Percentiles rank a stretch among this genome's conserved stretches.
phyloP scores from a whole-genome alignment of 805 yeast genomes.

The Millerozyma acaciae region DNA sequence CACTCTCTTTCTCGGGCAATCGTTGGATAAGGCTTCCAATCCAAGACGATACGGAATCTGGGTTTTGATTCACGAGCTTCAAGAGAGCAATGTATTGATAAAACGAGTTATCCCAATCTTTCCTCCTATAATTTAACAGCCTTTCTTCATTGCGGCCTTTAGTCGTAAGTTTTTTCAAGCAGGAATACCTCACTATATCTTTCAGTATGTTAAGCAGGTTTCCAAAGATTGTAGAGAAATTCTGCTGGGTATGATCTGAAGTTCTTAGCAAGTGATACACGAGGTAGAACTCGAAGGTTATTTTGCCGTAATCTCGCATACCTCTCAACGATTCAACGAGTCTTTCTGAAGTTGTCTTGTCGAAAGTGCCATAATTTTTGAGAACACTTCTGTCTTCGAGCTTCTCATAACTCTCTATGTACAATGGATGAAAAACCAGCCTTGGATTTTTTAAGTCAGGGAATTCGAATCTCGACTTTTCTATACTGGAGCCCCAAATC shows the following conservation, averaged over 20 bases:
- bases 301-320: conserved; percentile 6
- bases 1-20: too few relatives aligned
- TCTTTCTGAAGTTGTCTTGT: not conserved
- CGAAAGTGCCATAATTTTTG: not conserved
- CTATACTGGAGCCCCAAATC: conserved; percentile 1
- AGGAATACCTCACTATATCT: conserved; percentile 4
- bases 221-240: too few relatives aligned
- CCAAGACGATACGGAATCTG: too few relatives aligned
- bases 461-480: conserved; percentile 2
- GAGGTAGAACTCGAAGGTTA: conserved; percentile 7
- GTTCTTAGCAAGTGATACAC: not conserved
- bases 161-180: too few relatives aligned
- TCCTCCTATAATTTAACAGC: too few relatives aligned
- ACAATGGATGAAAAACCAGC: conserved; percentile 1
- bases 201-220: conserved; percentile 1
- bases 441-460: conserved; percentile 2
- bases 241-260: too few relatives aligned
- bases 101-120: too few relatives aligned
- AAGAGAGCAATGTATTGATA: too few relatives aligned
- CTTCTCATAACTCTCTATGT: too few relatives aligned
- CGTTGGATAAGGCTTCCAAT: too few relatives aligned
- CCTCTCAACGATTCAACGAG: conserved; percentile 1
- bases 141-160: too few relatives aligned
- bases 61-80: too few relatives aligned
- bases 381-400: not conserved